phyloP scores from a whole-genome alignment of 106 monocot genomes.

The Allium fistulosum region DNA sequence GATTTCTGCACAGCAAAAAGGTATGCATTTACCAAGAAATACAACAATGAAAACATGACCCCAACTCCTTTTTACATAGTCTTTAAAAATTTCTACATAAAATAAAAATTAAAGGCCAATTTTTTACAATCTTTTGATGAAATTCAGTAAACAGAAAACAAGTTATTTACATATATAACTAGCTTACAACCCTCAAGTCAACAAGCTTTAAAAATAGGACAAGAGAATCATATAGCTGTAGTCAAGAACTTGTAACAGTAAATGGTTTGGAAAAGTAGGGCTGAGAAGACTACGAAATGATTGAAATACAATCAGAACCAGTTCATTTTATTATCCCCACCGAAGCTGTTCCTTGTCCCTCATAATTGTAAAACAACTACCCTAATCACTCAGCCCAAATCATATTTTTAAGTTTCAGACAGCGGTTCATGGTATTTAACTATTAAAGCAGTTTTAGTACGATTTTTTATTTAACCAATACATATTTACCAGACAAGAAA shows the following conservation, averaged over 20 bases:
- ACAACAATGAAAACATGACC: not conserved
- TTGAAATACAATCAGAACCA: too few relatives aligned
- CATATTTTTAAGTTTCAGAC: too few relatives aligned
- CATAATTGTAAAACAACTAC: too few relatives aligned
- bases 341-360: too few relatives aligned
- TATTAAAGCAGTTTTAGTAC: too few relatives aligned
- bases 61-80: not conserved
- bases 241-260: not conserved
- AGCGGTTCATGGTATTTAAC: too few relatives aligned
- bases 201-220: not conserved
- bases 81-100: not conserved
- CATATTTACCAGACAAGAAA: too few relatives aligned
- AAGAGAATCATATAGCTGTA: not conserved
- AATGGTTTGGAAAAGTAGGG: not conserved
- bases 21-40: not conserved
- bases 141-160: not conserved
- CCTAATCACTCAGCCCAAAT: too few relatives aligned
- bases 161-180: not conserved
- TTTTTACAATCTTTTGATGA: not conserved
- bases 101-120: not conserved
- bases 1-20: conserved; percentile 14
- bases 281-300: not conserved
- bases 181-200: not conserved
- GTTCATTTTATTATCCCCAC: too few relatives aligned
- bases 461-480: too few relatives aligned